Percentiles rank a stretch among this genome's conserved stretches.
Evolutionary conservation across 768 basidiomycete genomes (phyloP).

Genomic region (Phlebiopsis flavidoalba): DNA sequence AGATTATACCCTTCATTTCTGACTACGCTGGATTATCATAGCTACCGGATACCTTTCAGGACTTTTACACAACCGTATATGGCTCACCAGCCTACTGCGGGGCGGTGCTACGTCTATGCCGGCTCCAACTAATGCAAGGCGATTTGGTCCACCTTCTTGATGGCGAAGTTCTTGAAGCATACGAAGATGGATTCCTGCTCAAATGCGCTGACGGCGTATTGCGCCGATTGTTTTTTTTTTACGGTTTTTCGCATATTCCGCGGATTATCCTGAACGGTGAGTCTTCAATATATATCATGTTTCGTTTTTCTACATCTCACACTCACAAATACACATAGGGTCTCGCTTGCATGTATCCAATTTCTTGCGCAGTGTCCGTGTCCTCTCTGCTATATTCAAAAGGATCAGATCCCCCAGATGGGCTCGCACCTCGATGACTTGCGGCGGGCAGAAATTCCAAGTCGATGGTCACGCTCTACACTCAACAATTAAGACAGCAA

Average conservation of each 20-base stretch:
- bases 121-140: constrained; percentile 25
- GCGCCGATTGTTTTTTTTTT: constrained; percentile 19
- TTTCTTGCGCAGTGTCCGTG: constrained; percentile 36
- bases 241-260: constrained; percentile 23
- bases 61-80: constrained; percentile 12
- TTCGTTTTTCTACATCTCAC: not conserved
- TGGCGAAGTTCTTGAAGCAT: constrained; percentile 18
- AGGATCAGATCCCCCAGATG: constrained; percentile 24
- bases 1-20: not conserved
- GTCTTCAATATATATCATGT: too few species aligned
- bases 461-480: too few species aligned
- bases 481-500: not conserved
- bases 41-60: constrained; percentile 14
- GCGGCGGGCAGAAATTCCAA: not conserved
- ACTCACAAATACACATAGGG: constrained; percentile 15
- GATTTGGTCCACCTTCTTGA: constrained; percentile 19
- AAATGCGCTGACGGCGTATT: constrained; percentile 21
- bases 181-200: constrained; percentile 21
- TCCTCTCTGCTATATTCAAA: constrained; percentile 30
- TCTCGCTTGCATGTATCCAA: constrained; percentile 32
- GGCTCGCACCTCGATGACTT: constrained; percentile 23
- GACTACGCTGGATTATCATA: not conserved
- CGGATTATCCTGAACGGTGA: constrained; percentile 31
- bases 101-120: constrained; percentile 27
- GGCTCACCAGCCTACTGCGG: constrained; percentile 8